Percentiles rank a stretch among this genome's conserved stretches.
phyloP scores from a whole-genome alignment of 192 early-diverging fungal species.

The Blastocladiella britannica region DNA sequence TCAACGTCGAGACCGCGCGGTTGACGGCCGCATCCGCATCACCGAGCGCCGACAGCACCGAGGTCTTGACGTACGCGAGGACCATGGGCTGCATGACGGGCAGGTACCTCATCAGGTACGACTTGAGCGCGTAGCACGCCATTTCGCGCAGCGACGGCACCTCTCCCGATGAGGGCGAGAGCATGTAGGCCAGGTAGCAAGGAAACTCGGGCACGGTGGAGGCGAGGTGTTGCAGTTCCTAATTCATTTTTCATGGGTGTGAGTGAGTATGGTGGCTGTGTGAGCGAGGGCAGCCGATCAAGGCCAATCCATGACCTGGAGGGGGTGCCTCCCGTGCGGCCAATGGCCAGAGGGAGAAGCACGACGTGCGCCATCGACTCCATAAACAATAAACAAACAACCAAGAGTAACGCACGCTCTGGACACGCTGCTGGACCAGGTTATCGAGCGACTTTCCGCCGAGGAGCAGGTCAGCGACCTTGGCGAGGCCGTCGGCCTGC shows the following conservation, averaged over 20 bases:
- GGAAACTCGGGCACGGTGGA: constrained; percentile 59
- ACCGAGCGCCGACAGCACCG: constrained; percentile 35
- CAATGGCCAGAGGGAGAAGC: too few relatives aligned
- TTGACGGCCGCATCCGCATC: constrained; percentile 53
- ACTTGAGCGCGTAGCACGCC: constrained; percentile 68
- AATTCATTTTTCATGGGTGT: too few relatives aligned
- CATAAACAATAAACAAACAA: too few relatives aligned
- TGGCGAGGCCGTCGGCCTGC: constrained; percentile 49
- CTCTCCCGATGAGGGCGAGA: constrained; percentile 49
- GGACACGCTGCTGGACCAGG: constrained; percentile 24
- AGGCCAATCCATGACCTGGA: too few relatives aligned
- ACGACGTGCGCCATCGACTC: too few relatives aligned
- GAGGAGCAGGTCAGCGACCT: constrained; percentile 52
- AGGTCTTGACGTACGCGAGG: constrained; percentile 44
- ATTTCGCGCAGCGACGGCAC: constrained; percentile 46
- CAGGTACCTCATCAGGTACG: constrained; percentile 40
- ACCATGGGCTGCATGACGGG: constrained; percentile 27
- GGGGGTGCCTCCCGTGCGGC: too few relatives aligned
- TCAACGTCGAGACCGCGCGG: constrained; percentile 63
- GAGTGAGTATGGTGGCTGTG: too few relatives aligned
- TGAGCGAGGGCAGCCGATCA: too few relatives aligned
- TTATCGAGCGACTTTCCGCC: constrained; percentile 52
- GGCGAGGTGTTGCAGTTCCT: constrained; percentile 52
- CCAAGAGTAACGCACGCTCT: too few relatives aligned
- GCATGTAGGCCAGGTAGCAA: constrained; percentile 73